Percentiles rank a stretch among this genome's conserved stretches.
These are phyloP conservation scores for Cyberlindnera galapagoensis DNA, from an alignment of 805 yeast species.

Conservation along the genomic window DNA sequence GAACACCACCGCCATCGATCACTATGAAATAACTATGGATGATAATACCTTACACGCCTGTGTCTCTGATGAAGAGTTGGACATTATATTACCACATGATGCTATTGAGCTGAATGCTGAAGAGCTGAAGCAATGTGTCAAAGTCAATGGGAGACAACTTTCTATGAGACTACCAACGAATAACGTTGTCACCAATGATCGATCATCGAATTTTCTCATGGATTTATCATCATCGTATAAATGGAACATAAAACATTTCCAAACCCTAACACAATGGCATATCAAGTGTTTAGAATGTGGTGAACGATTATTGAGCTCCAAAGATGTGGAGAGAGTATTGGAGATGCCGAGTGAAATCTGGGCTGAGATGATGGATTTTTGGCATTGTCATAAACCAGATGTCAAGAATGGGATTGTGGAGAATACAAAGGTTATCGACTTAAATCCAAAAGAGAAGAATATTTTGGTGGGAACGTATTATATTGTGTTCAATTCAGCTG, in stretches of 20 bases:
- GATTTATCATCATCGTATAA: conserved; percentile 17
- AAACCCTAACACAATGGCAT: too few species aligned
- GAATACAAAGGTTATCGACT: conserved; percentile 30
- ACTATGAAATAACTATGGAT: background rate
- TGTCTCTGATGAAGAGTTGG: background rate
- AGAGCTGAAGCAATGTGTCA: conserved; percentile 5
- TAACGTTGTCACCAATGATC: background rate
- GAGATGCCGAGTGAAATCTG: conserved; percentile 90
- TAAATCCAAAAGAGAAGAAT: conserved; percentile 37
- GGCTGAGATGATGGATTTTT: conserved; percentile 93
- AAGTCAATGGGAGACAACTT: conserved; percentile 4
- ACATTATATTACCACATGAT: conserved; percentile 1
- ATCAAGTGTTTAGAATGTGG: conserved; percentile 31
- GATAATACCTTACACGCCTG: background rate
- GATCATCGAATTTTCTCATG: conserved; percentile 22
- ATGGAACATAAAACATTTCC: conserved; percentile 41
- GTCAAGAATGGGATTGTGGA: conserved; percentile 13
- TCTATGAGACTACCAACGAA: conserved; percentile 12
- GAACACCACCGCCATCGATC: background rate
- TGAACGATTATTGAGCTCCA: conserved; percentile 26
- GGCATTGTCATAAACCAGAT: conserved; percentile 91
- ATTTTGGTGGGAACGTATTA: conserved; percentile 56
- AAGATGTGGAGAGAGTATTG: conserved; percentile 26
- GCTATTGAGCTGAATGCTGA: background rate
- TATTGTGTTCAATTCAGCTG: conserved; percentile 23